Evolutionary conservation across 2,329 filamentous ascomycete species (phyloP), one percentile per base, ranked within the genome.

Genomic region (Cercospora sojina): DNA sequence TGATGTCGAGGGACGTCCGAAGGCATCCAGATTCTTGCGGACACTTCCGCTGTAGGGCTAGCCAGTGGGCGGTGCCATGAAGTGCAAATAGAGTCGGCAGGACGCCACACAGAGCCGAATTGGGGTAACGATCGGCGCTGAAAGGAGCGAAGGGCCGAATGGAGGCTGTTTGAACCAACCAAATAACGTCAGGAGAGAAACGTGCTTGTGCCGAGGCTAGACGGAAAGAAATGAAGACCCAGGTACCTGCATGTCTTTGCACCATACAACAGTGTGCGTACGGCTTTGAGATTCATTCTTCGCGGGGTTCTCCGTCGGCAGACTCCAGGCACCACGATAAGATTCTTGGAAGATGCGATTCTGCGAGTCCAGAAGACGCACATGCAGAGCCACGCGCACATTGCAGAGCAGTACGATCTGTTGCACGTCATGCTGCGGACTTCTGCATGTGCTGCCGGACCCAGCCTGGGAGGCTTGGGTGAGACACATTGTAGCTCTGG

Each of bases 11-110:
- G 16, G 56, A 38, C 32, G 27, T 38, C 56, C 56, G 56, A 59
- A 59, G 56, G 56, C 56, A 59, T 59, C 56, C 56, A 59, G 20
- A 59, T 32, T 59, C 56, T 59, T 59, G 43, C 31, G 56, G 56
- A 29, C 16, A 23, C 16, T 38, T 29, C 20, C 20, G 29, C 56
- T 25, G 32, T 38, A 59, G 31, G 56, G 56, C 56, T 59, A 23
- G 32, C 32, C 32, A 59, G 27, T 59, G 43, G 43, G 43, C 43
- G 43, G 43, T 49, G 43, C 43, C 20, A 31, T 59, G 56, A 23
- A 23, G 56, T 59, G 29, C 31, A 35, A 59, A 23, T 38, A 59
- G 20, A 38, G 31, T 59, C 56, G 32, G 5, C 27, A 59, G 31
- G 9, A 59, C 56, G 56, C 56, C 56, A 59, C 31, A 38, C 7